phyloP scores from a whole-genome alignment of 345 rosid genomes.

The Trapa bicornis region DNA sequence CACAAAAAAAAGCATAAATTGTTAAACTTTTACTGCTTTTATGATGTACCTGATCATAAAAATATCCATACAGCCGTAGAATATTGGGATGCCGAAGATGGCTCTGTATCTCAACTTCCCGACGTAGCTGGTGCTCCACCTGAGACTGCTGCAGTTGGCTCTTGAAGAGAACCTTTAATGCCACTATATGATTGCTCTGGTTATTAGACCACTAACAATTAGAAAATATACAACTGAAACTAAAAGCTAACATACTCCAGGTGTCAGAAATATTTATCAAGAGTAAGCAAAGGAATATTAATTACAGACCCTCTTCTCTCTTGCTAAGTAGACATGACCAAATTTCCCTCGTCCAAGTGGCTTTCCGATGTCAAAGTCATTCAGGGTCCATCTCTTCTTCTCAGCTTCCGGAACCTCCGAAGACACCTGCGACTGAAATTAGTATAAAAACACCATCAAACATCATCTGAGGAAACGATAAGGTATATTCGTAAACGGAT shows the following conservation, averaged over 20 bases:
- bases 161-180: constrained; percentile 92
- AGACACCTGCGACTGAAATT: constrained; percentile 29
- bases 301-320: constrained; percentile 58
- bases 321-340: constrained; percentile 88
- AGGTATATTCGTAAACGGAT: background rate
- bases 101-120: constrained; percentile 97
- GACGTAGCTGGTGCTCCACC: constrained; percentile 93
- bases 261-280: background rate
- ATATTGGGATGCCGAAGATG: constrained; percentile 93
- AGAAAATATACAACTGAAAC: background rate
- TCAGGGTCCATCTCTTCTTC: constrained; percentile 66
- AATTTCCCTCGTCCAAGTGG: constrained; percentile 95
- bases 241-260: background rate
- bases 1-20: background rate
- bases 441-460: background rate
- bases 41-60: constrained; percentile 73
- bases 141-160: constrained; percentile 92
- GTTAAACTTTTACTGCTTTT: background rate
- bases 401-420: constrained; percentile 40
- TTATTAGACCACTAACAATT: background rate
- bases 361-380: constrained; percentile 87
- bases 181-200: constrained; percentile 93
- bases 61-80: constrained; percentile 82
- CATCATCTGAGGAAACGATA: background rate
- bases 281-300: background rate